A percentile compares a stretch with the other conserved stretches of the same genome.
Conservation (phyloP, 2,329 filamentous ascomycete genomes). For the Neospermospora avenae region DNA sequence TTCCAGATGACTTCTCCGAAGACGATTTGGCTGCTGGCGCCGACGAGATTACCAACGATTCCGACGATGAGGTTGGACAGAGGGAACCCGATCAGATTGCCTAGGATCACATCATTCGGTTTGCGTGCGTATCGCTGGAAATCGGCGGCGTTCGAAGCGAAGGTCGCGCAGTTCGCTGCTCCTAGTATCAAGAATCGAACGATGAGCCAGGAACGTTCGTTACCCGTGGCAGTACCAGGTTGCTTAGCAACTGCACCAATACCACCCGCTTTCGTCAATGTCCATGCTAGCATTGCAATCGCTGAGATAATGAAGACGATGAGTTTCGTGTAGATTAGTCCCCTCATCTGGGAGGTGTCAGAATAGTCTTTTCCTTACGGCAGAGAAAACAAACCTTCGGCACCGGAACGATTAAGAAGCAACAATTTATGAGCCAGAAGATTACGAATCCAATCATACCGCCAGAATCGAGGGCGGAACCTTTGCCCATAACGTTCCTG, state of each 20-base stretch:
- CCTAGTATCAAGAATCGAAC: conserved; percentile 39
- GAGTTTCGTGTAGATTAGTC: conserved; percentile 38
- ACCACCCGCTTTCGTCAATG: conserved; percentile 35
- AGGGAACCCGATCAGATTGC: conserved; percentile 42
- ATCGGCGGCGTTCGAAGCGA: conserved; percentile 42
- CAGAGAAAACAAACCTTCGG: conserved; percentile 30
- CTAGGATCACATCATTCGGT: conserved; percentile 41
- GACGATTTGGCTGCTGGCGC: conserved; percentile 33
- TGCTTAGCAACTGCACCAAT: conserved; percentile 31
- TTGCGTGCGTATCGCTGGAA: conserved; percentile 43
- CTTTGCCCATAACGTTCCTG: conserved; percentile 39
- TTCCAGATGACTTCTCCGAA: conserved; percentile 39
- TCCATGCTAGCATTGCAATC: conserved; percentile 41
- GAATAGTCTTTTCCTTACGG: conserved; percentile 22
- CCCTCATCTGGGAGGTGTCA: conserved; percentile 32
- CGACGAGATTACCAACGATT: conserved; percentile 41
- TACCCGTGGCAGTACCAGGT: conserved; percentile 34
- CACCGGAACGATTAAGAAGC: conserved; percentile 39
- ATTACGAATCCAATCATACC: conserved; percentile 43
- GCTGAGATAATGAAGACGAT: conserved; percentile 39
- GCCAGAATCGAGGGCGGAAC: conserved; percentile 40
- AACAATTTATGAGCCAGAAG: conserved; percentile 41
- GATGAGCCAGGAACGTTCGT: conserved; percentile 38
- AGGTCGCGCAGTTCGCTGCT: conserved; percentile 38
- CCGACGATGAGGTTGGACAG: conserved; percentile 38